Base-by-base conservation (phyloP, 2,329 filamentous ascomycete species). In the Dendrostoma leiphaemia region DNA sequence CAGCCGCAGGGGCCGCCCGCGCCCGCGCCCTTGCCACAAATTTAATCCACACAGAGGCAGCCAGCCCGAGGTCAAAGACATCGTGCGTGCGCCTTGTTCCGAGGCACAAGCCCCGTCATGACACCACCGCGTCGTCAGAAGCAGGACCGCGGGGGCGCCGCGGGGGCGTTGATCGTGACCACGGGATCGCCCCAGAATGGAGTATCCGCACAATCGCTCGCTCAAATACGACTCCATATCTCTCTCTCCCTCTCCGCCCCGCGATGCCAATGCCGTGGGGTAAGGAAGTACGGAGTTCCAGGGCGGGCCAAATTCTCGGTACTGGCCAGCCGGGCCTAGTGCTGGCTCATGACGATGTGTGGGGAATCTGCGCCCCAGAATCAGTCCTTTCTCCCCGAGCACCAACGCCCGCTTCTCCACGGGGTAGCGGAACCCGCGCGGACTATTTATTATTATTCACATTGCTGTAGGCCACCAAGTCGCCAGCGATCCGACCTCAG, bases 211-310 rank as follows among this genome's bases (percentile, higher is more conserved):
- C 29, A 46, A 32, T 34, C 44, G 6, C 44, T 46, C 44, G 44
- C 44, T 46, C 44, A 46, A 46, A 46, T 23, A 46, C 44, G 44
- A 46, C 23, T 28, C 15, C 34, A 15, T 5, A 19, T 31, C 7
- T 17, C 41, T 17, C 31, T n/a, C n/a, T n/a, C n/a, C n/a, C n/a
- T n/a, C n/a, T n/a, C n/a, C n/a, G n/a, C n/a, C n/a, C n/a, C n/a
- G n/a, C n/a, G n/a, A n/a, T n/a, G n/a, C 41, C 41, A 45, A 24
- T 31, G 19, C 32, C 44, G 44, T 34, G 44, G 44, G 44, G 44
- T 32, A 46, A 32, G 34, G 17, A 37, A 15, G 17, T 15, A 37
- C 15, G 17, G 17, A 37, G 17, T 37, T 6, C 15, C 6, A 5
- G 13, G 34, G 13, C 34, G 34, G 15, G 29, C 7, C 8, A 7